Evolutionary conservation across 2,329 filamentous ascomycete genomes (phyloP).

Genomic region (Ustilaginoidea virens): DNA sequence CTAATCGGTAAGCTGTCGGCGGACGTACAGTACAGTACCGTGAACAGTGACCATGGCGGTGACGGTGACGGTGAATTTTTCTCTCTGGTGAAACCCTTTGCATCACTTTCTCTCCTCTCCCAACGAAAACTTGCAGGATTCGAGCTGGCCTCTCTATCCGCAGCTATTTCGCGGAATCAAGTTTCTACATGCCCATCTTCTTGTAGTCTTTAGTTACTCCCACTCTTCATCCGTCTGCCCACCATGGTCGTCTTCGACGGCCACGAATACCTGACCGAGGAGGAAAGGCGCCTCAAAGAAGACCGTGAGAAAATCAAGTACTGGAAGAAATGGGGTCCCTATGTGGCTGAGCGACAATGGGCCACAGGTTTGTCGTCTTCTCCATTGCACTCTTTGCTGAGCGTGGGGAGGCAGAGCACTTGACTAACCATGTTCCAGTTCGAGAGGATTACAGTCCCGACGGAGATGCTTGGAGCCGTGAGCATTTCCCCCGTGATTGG

Average conservation of each 20-base stretch:
- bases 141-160: no score
- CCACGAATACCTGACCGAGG: constrained; percentile 73
- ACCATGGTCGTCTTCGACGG: constrained; percentile 81
- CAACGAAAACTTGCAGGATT: no score
- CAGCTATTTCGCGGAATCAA: no score
- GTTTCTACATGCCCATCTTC: no score
- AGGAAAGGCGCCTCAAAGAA: constrained; percentile 79
- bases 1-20: no score
- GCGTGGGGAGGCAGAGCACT: constrained; percentile 3
- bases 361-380: no score
- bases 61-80: no score
- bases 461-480: constrained; percentile 92
- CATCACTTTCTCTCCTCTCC: no score
- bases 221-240: constrained; percentile 5
- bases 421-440: constrained; percentile 28
- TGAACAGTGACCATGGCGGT: no score
- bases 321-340: constrained; percentile 98
- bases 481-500: constrained; percentile 21
- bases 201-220: no score
- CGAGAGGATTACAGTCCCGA: constrained; percentile 82
- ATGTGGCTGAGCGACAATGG: constrained; percentile 90
- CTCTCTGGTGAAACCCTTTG: no score
- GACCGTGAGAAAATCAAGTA: constrained; percentile 75
- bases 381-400: constrained; percentile 20
- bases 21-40: no score